A percentile compares a stretch with the other conserved stretches of the same genome.
These are phyloP conservation scores for Penicillium longicatenatum DNA, from an alignment of 495 filamentous ascomycete species.

Conservation along the genomic window DNA sequence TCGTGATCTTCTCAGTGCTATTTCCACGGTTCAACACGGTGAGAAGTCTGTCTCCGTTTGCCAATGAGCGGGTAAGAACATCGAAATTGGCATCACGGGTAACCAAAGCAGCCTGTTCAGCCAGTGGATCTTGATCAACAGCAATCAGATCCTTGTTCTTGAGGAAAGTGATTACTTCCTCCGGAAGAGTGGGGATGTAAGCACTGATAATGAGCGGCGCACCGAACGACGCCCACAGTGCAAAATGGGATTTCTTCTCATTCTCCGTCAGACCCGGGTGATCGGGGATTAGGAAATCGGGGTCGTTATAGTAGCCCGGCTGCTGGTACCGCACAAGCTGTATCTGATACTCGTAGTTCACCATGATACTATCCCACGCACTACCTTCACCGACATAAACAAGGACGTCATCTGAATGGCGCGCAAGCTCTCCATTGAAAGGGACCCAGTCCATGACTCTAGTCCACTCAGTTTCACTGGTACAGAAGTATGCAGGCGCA, in stretches of 20 bases:
- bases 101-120: slow-evolving; percentile 43
- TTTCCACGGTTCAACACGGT: slow-evolving; percentile 36
- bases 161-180: slow-evolving; percentile 35
- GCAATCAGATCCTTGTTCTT: slow-evolving; percentile 40
- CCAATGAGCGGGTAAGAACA: slow-evolving; percentile 33
- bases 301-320: slow-evolving; percentile 48
- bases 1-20: slow-evolving; percentile 13
- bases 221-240: slow-evolving; percentile 41
- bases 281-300: slow-evolving; percentile 47
- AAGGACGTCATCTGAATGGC: slow-evolving; percentile 45
- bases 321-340: slow-evolving; percentile 42
- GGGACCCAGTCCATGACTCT: slow-evolving; percentile 44
- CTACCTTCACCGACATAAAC: slow-evolving; percentile 34
- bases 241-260: slow-evolving; percentile 45
- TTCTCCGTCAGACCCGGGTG: slow-evolving; percentile 35
- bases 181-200: slow-evolving; percentile 36
- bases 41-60: slow-evolving; percentile 33
- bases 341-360: slow-evolving; percentile 39
- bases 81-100: slow-evolving; percentile 35
- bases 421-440: slow-evolving; percentile 38
- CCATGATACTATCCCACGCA: slow-evolving; percentile 48
- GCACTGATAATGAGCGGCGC: slow-evolving; percentile 47
- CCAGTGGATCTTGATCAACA: slow-evolving; percentile 43
- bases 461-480: slow-evolving; percentile 41
- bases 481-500: slow-evolving; percentile 43